phyloP scores from a whole-genome alignment of 805 yeast species.

The Spathaspora girioi region DNA sequence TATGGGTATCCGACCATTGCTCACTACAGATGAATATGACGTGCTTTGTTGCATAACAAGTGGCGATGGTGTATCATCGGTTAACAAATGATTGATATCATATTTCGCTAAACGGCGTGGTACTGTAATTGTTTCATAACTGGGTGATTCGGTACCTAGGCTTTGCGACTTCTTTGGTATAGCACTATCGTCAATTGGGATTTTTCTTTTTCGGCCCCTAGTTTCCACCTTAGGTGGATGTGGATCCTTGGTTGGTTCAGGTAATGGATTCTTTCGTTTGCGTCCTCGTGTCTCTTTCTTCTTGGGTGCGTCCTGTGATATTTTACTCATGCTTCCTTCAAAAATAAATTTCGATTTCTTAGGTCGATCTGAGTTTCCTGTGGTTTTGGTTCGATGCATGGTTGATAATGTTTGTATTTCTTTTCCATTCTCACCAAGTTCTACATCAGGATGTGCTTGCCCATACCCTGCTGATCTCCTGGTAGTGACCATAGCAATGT shows the following conservation, averaged over 20 bases:
- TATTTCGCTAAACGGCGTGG: conserved; percentile 4
- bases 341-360: not conserved
- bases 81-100: conserved; percentile 7
- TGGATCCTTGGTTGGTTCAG: not conserved
- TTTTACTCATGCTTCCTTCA: not conserved
- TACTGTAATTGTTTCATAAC: not conserved
- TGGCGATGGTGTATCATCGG: conserved; percentile 3
- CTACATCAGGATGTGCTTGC: not conserved
- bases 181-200: not conserved
- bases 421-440: conserved; percentile 7
- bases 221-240: conserved; percentile 1
- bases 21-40: not conserved
- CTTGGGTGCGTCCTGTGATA: not conserved
- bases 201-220: conserved; percentile 3
- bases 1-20: conserved; percentile 3
- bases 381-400: not conserved
- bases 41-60: not conserved
- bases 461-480: conserved; percentile 4
- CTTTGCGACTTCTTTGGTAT: not conserved
- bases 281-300: conserved; percentile 7
- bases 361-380: not conserved
- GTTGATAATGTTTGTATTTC: not conserved
- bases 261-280: conserved; percentile 4
- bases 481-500: conserved; percentile 5
- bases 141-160: not conserved